Conservation (phyloP, 805 yeast species). For the Nakazawaea molendinolei region DNA sequence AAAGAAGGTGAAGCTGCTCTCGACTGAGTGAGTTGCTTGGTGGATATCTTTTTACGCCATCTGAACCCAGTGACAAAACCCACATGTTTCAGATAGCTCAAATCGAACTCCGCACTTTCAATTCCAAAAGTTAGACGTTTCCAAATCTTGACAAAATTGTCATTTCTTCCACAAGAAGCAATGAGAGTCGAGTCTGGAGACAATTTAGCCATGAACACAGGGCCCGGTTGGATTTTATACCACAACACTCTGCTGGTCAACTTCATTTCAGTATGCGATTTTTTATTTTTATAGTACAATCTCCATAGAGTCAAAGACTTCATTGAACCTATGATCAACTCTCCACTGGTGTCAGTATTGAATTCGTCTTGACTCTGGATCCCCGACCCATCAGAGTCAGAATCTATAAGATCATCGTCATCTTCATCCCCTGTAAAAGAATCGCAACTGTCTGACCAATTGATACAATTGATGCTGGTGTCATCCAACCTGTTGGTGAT, state of each 20-base stretch:
- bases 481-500: slow-evolving; percentile 18
- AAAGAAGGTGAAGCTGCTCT: slow-evolving; percentile 8
- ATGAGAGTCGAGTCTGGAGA: slow-evolving; percentile 66
- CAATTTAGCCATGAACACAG: slow-evolving; percentile 49
- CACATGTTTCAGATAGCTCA: slow-evolving; percentile 63
- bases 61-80: slow-evolving; percentile 46
- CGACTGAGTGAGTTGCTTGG: background rate
- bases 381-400: background rate
- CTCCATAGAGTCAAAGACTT: slow-evolving; percentile 47
- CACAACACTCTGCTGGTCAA: slow-evolving; percentile 28
- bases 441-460: slow-evolving; percentile 30
- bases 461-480: slow-evolving; percentile 22
- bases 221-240: slow-evolving; percentile 50
- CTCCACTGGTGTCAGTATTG: slow-evolving; percentile 34
- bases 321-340: slow-evolving; percentile 55
- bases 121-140: slow-evolving; percentile 62
- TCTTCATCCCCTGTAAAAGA: slow-evolving; percentile 20
- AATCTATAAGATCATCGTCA: background rate
- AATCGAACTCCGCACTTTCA: slow-evolving; percentile 57
- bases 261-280: slow-evolving; percentile 14
- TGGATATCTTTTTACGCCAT: slow-evolving; percentile 37
- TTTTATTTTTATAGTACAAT: slow-evolving; percentile 22
- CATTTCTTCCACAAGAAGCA: slow-evolving; percentile 57
- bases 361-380: slow-evolving; percentile 22
- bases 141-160: slow-evolving; percentile 73